Conservation (phyloP, 805 yeast genomes). For the Kazachstania taianensis region DNA sequence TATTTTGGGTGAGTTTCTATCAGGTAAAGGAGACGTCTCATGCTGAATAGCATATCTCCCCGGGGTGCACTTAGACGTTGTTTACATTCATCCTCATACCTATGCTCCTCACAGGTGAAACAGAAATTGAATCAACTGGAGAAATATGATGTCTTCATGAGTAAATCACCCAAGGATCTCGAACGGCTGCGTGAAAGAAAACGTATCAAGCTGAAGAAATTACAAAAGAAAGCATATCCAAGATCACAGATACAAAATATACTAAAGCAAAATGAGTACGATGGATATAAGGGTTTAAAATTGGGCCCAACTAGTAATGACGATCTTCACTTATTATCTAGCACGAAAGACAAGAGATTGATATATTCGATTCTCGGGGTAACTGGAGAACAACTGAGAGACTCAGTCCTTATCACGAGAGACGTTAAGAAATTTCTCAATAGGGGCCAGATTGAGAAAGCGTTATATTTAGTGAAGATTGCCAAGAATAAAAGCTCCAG, state of each 20-base stretch:
- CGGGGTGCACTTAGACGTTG: too few relatives aligned
- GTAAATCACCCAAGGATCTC: conserved; percentile 16
- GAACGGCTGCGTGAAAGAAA: conserved; percentile 12
- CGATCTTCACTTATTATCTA: conserved; percentile 26
- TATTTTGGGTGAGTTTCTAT: too few relatives aligned
- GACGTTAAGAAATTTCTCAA: conserved; percentile 45
- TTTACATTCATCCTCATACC: neutral
- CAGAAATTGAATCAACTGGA: conserved; percentile 13
- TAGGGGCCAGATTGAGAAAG: conserved; percentile 42
- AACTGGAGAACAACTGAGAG: conserved; percentile 45
- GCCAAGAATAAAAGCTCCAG: conserved; percentile 44
- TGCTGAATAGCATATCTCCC: too few relatives aligned
- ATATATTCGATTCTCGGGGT: conserved; percentile 49
- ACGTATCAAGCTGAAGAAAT: conserved; percentile 10
- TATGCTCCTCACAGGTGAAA: conserved; percentile 12
- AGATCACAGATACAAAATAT: conserved; percentile 21
- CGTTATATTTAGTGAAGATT: conserved; percentile 39
- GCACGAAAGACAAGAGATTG: conserved; percentile 36
- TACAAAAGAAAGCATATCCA: conserved; percentile 21
- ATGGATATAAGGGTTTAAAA: conserved; percentile 4
- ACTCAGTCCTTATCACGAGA: conserved; percentile 44
- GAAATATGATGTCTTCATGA: conserved; percentile 8
- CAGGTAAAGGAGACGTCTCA: too few relatives aligned
- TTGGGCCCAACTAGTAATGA: conserved; percentile 31
- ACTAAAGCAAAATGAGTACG: conserved; percentile 11